Evolutionary conservation across 352 stramenopile species (phyloP).

Genomic region (Proteromonas lacertae): DNA sequence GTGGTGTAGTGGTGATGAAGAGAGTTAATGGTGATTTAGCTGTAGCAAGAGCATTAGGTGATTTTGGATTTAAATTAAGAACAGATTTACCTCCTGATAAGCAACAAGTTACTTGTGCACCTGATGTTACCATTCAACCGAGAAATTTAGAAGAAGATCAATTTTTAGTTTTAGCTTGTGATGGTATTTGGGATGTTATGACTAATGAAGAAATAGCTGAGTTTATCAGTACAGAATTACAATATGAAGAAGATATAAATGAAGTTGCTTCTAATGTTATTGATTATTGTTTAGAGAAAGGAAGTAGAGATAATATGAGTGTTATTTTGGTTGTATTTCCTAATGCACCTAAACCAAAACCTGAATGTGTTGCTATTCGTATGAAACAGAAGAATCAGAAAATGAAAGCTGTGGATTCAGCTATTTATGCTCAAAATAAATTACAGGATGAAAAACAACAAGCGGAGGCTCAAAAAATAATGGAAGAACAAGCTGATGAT

Average conservation of each 20-base stretch:
- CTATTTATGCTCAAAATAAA: too few relatives aligned
- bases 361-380: too few relatives aligned
- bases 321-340: too few relatives aligned
- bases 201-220: slow-evolving; percentile 52
- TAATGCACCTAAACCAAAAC: too few relatives aligned
- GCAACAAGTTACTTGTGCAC: slow-evolving; percentile 1
- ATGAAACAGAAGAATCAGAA: too few relatives aligned
- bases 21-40: slow-evolving; percentile 68
- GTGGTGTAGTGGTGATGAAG: slow-evolving; percentile 40
- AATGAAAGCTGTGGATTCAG: too few relatives aligned
- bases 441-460: too few relatives aligned
- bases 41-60: slow-evolving; percentile 35
- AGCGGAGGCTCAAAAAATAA: too few relatives aligned
- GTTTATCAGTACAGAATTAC: too few relatives aligned
- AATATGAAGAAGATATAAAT: background rate
- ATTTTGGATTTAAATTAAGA: slow-evolving; percentile 72
- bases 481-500: too few relatives aligned
- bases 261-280: background rate
- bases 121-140: background rate
- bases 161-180: slow-evolving; percentile 82
- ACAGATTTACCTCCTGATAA: slow-evolving; percentile 21
- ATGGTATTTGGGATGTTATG: slow-evolving; percentile 63
- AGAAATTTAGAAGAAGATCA: slow-evolving; percentile 24
- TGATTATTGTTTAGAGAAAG: background rate
- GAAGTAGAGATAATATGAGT: too few relatives aligned